Evolutionary conservation across 2,329 filamentous ascomycete species (phyloP).

Genomic region (Trichoderma sp.): DNA sequence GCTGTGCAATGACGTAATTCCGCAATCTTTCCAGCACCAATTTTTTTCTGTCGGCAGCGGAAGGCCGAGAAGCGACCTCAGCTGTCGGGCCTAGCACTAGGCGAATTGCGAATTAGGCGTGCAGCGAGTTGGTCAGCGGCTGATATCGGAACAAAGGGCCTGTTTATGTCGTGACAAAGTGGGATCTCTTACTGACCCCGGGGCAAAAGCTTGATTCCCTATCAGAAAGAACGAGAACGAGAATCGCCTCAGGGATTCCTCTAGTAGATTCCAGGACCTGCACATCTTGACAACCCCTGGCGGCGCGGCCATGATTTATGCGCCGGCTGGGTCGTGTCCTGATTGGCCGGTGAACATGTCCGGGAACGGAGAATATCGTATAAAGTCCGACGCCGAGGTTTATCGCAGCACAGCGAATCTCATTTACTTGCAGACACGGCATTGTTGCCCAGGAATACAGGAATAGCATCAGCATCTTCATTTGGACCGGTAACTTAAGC

Average conservation of each 20-base stretch:
- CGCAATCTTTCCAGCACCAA: background rate
- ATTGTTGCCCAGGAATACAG: background rate
- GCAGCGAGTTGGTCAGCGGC: background rate
- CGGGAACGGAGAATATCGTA: background rate
- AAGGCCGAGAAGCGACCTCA: background rate
- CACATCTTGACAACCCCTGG: background rate
- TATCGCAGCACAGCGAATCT: background rate
- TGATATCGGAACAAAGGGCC: background rate
- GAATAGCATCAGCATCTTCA: background rate
- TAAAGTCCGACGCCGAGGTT: slow-evolving; percentile 11
- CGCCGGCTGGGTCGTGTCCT: background rate
- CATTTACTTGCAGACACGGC: background rate
- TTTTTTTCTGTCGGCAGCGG: background rate
- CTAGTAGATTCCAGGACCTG: slow-evolving; percentile 1
- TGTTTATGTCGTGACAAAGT: background rate
- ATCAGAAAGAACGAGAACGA: background rate
- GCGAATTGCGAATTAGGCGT: background rate
- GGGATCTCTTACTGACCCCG: background rate
- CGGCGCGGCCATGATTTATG: slow-evolving; percentile 14
- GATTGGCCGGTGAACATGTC: background rate
- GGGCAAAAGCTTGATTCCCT: background rate
- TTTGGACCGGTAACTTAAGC: background rate
- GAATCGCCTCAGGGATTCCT: background rate
- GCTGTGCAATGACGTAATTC: slow-evolving; percentile 11
- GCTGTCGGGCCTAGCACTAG: background rate